Evolutionary conservation across 163 green algal genomes (phyloP).

Genomic region (Prototheca wickerhamii): DNA sequence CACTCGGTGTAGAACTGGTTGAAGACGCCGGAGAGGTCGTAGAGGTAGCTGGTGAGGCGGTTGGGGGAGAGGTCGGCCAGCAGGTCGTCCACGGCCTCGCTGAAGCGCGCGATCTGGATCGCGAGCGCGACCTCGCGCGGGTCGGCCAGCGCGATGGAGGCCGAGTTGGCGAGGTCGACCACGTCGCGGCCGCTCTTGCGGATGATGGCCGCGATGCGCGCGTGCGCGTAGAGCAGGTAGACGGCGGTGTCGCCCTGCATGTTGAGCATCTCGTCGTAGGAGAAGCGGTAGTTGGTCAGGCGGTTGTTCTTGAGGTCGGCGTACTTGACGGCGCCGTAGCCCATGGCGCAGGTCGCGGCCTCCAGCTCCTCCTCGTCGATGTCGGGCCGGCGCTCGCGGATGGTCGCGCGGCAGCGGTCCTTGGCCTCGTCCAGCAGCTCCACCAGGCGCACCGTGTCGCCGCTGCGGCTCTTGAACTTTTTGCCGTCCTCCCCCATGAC

Average conservation of each 20-base stretch:
- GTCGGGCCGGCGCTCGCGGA: slow-evolving; percentile 48
- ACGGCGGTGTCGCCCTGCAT: slow-evolving; percentile 85
- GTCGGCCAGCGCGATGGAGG: slow-evolving; percentile 49
- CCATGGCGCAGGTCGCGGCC: slow-evolving; percentile 55
- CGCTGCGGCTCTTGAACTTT: slow-evolving; percentile 72
- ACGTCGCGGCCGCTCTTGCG: slow-evolving; percentile 71
- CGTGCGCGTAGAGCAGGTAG: slow-evolving; percentile 95
- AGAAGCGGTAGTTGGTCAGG: slow-evolving; percentile 88
- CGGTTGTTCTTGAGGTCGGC: slow-evolving; percentile 94
- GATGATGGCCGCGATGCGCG: slow-evolving; percentile 84
- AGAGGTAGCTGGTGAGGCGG: slow-evolving; percentile 91
- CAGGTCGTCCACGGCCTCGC: slow-evolving; percentile 74
- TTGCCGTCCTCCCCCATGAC: slow-evolving; percentile 95
- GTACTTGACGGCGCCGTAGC: slow-evolving; percentile 97
- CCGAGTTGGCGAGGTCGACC: slow-evolving; percentile 30
- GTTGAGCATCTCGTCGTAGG: slow-evolving; percentile 86
- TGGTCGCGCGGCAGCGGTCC: slow-evolving; percentile 50
- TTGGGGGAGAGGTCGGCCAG: slow-evolving; percentile 84
- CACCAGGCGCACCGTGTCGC: slow-evolving; percentile 73
- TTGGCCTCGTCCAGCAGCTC: slow-evolving; percentile 94
- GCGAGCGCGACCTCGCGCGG: slow-evolving; percentile 56
- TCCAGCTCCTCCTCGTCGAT: slow-evolving; percentile 57
- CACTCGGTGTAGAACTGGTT: slow-evolving; percentile 92
- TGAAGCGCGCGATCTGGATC: slow-evolving; percentile 35
- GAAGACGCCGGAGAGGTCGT: slow-evolving; percentile 79